A percentile compares a stretch with the other conserved stretches of the same genome.
Conservation (phyloP, 176 grass and related monocot species). For the Calamus simplicifolius region DNA sequence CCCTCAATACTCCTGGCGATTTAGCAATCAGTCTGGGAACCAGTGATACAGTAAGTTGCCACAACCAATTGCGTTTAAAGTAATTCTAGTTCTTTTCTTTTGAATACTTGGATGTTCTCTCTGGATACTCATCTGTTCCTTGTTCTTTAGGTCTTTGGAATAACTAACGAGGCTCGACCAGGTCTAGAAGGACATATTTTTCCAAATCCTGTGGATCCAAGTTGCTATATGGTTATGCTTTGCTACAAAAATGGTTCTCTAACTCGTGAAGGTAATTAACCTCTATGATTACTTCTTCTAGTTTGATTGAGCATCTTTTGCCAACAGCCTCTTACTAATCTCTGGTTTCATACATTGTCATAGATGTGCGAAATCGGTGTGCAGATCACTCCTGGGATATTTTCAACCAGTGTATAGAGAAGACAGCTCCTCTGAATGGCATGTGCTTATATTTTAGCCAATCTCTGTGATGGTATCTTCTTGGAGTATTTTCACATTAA, state of each 20-base stretch:
- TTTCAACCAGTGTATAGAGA: slow-evolving; percentile 64
- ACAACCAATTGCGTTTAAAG: too few relatives aligned
- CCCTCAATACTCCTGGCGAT: slow-evolving; percentile 81
- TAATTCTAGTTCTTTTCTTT: not conserved
- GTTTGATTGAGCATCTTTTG: not conserved
- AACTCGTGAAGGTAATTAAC: slow-evolving; percentile 79
- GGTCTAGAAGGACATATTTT: slow-evolving; percentile 94
- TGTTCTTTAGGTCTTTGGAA: slow-evolving; percentile 71
- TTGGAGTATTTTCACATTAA: too few relatives aligned
- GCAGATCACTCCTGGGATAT: slow-evolving; percentile 82
- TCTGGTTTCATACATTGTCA: slow-evolving; percentile 14
- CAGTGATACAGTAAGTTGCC: slow-evolving; percentile 81
- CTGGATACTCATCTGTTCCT: not conserved
- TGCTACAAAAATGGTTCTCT: slow-evolving; percentile 98
- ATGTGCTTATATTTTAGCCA: slow-evolving; percentile 3
- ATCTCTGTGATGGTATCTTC: not conserved
- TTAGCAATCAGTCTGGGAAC: slow-evolving; percentile 97
- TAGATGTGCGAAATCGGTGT: slow-evolving; percentile 70
- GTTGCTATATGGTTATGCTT: slow-evolving; percentile 97
- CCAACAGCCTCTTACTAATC: slow-evolving; percentile 1
- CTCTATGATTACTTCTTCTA: not conserved
- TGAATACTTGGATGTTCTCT: not conserved
- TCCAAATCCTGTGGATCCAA: slow-evolving; percentile 78
- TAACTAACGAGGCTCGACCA: slow-evolving; percentile 74
- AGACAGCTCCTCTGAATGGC: slow-evolving; percentile 71